phyloP scores from a whole-genome alignment of 2,329 filamentous ascomycete species.

The Annulohypoxylon truncatum region DNA sequence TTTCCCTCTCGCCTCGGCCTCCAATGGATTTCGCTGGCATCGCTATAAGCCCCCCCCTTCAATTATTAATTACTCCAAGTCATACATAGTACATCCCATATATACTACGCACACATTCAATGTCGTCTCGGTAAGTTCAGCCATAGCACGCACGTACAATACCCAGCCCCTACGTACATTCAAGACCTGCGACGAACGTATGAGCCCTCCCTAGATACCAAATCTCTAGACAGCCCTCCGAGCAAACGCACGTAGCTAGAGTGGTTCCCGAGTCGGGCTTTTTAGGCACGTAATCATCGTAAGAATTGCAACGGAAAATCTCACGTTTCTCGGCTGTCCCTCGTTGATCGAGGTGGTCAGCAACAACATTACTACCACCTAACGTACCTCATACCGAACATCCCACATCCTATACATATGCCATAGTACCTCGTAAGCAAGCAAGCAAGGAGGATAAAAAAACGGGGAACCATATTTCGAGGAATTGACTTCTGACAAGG shows the following conservation, averaged over 20 bases:
- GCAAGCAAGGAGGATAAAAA: background rate
- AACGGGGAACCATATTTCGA: background rate
- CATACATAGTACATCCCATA: conserved; percentile 19
- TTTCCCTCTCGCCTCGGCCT: conserved; percentile 20
- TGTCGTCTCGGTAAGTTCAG: background rate
- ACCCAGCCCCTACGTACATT: background rate
- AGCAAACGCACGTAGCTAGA: conserved; percentile 11
- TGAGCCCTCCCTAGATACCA: no score
- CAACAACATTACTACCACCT: background rate
- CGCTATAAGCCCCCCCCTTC: background rate
- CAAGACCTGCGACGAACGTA: no score
- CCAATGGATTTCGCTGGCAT: conserved; percentile 9
- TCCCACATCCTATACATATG: background rate
- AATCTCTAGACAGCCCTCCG: background rate
- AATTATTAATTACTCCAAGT: conserved; percentile 39
- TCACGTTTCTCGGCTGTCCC: conserved; percentile 12
- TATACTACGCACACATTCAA: background rate
- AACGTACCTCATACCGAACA: background rate
- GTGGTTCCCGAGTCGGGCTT: conserved; percentile 31
- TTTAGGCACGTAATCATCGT: conserved; percentile 34
- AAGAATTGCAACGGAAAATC: conserved; percentile 8
- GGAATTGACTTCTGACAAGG: conserved; percentile 37
- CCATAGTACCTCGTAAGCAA: background rate
- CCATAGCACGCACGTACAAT: background rate
- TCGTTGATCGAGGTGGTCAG: conserved; percentile 20